Conservation (phyloP, 208 protist genomes). For the Endotrypanum monterogeii region DNA sequence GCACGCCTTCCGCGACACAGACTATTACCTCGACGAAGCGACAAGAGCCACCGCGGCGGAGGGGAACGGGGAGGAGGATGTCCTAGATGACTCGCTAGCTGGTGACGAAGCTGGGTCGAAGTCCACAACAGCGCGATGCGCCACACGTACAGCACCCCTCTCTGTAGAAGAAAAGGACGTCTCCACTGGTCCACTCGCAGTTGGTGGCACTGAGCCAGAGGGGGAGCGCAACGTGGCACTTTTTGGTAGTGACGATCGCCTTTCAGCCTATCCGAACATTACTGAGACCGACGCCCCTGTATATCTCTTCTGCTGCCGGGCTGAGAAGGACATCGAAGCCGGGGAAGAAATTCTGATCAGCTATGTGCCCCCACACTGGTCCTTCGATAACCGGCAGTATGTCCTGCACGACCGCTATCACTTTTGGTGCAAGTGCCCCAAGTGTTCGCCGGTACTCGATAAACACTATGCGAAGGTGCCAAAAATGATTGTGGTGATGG, state of each 20-base stretch:
- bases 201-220: neutral
- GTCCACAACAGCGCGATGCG: neutral
- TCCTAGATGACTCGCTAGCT: neutral
- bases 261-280: conserved; percentile 32
- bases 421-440: conserved; percentile 90
- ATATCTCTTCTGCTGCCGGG: conserved; percentile 90
- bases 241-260: conserved; percentile 19
- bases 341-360: conserved; percentile 84
- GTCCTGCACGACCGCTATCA: conserved; percentile 91
- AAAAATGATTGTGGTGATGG: conserved; percentile 43
- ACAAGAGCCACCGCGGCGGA: neutral
- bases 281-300: conserved; percentile 50
- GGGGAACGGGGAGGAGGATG: conserved; percentile 6
- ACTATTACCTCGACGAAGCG: conserved; percentile 77
- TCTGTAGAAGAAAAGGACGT: neutral
- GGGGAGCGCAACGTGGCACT: conserved; percentile 23
- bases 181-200: neutral
- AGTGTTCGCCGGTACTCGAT: conserved; percentile 73
- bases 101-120: neutral
- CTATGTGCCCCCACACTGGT: conserved; percentile 83
- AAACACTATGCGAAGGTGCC: conserved; percentile 62
- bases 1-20: conserved; percentile 74
- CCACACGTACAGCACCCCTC: neutral
- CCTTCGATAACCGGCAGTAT: conserved; percentile 89
- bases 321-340: conserved; percentile 63